Evolutionary conservation across 192 early-diverging fungal genomes (phyloP).

Genomic region (Neocallimastix lanati): DNA sequence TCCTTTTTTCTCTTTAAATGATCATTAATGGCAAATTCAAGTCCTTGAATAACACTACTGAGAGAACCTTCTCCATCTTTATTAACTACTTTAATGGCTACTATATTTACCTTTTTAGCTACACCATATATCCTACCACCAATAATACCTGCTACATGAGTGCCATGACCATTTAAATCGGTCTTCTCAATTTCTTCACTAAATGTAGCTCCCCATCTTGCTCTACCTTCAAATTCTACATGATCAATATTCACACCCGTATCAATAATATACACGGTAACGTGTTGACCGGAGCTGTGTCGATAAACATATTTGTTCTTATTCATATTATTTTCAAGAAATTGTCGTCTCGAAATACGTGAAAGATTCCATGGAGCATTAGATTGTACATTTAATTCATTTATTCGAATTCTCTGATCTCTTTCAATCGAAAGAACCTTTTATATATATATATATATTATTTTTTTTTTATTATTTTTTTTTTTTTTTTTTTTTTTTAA

Average conservation of each 20-base stretch:
- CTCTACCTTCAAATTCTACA: constrained; percentile 27
- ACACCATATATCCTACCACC: constrained; percentile 35
- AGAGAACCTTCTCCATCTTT: constrained; percentile 24
- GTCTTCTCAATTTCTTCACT: constrained; percentile 12
- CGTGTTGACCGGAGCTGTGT: constrained; percentile 7
- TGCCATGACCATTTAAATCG: constrained; percentile 34
- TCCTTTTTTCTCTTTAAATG: constrained; percentile 9
- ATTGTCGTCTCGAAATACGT: neutral
- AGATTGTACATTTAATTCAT: neutral
- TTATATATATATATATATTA: too few relatives aligned
- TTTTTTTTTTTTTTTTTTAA: too few relatives aligned
- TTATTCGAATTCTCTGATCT: neutral
- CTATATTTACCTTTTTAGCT: constrained; percentile 35
- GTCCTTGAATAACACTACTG: constrained; percentile 26
- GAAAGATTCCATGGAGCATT: neutral
- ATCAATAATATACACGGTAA: constrained; percentile 7
- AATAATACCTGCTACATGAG: constrained; percentile 40
- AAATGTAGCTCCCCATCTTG: constrained; percentile 16
- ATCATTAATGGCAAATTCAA: constrained; percentile 28
- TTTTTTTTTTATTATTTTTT: too few relatives aligned
- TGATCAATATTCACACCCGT: constrained; percentile 21
- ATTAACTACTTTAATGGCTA: constrained; percentile 40
- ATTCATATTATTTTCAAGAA: neutral
- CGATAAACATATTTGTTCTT: neutral
- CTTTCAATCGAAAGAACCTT: neutral